Percentiles rank a stretch among this genome's conserved stretches.
phyloP scores from a whole-genome alignment of 305 asterid species.

The Fraxinus paxiana region DNA sequence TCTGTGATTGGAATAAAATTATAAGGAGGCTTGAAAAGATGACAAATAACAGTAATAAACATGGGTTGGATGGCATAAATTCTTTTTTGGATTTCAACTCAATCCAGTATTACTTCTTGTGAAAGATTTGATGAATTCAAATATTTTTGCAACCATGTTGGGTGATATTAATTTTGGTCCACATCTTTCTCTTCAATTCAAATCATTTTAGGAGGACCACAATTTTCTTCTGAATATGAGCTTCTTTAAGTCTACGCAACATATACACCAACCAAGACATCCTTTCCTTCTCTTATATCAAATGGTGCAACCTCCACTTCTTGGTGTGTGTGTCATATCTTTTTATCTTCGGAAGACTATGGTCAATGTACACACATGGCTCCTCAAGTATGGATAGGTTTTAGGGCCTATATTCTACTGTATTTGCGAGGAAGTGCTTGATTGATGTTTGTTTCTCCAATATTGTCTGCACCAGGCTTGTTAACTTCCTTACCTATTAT shows the following conservation, averaged over 20 bases:
- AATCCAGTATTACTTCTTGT: background rate
- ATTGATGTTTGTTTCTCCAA: slow-evolving; percentile 17
- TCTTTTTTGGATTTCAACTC: background rate
- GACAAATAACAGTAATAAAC: background rate
- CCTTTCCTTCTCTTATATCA: background rate
- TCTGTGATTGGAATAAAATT: background rate
- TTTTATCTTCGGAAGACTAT: background rate
- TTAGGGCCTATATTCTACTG: background rate
- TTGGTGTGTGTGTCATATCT: background rate
- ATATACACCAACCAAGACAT: background rate
- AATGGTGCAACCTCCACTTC: background rate
- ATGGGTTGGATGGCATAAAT: background rate
- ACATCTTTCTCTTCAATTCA: background rate
- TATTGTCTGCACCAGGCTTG: slow-evolving; percentile 6
- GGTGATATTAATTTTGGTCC: background rate
- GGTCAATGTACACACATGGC: background rate
- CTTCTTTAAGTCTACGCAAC: background rate
- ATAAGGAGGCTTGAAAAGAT: background rate
- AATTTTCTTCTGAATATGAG: background rate
- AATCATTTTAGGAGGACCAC: background rate
- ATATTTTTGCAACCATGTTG: background rate
- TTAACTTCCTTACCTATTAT: slow-evolving; percentile 7
- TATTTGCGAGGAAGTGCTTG: slow-evolving; percentile 3
- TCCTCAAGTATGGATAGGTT: background rate
- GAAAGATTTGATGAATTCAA: background rate